Conservation (phyloP, 2,329 filamentous ascomycete genomes). For the Alternaria consortialis region DNA sequence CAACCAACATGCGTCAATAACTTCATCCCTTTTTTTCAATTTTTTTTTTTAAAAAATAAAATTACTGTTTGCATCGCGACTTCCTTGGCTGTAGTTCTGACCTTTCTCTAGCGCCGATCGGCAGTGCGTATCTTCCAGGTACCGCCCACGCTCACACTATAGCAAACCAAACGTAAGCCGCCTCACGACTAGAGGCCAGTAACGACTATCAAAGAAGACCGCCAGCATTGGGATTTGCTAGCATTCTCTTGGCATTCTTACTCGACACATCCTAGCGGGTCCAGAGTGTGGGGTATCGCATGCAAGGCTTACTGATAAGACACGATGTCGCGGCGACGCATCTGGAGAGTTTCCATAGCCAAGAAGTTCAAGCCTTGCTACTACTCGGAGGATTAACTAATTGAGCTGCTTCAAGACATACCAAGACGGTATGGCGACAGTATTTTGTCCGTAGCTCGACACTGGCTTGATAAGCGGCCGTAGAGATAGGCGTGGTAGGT, state of each 20-base stretch:
- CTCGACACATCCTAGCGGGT: conserved; percentile 12
- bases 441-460: conserved; percentile 8
- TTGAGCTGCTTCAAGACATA: conserved; percentile 7
- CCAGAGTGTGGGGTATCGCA: conserved; percentile 11
- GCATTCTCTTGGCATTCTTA: conserved; percentile 11
- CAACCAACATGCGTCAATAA: background rate
- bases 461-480: conserved; percentile 15
- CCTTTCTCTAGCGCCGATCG: background rate
- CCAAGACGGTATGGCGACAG: conserved; percentile 13
- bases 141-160: background rate
- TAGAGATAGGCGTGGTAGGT: conserved; percentile 13
- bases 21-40: too few relatives aligned
- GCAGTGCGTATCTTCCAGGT: background rate
- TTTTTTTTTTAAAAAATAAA: too few relatives aligned
- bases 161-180: background rate
- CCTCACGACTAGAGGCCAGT: background rate
- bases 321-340: background rate
- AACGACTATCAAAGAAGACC: background rate
- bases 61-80: too few relatives aligned
- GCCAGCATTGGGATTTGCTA: background rate
- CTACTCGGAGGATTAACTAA: conserved; percentile 5
- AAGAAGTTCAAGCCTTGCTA: conserved; percentile 2
- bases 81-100: background rate
- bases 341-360: conserved; percentile 3
- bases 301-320: conserved; percentile 24